Conservation (phyloP, 768 basidiomycete species). For the Floccularia luteovirens region DNA sequence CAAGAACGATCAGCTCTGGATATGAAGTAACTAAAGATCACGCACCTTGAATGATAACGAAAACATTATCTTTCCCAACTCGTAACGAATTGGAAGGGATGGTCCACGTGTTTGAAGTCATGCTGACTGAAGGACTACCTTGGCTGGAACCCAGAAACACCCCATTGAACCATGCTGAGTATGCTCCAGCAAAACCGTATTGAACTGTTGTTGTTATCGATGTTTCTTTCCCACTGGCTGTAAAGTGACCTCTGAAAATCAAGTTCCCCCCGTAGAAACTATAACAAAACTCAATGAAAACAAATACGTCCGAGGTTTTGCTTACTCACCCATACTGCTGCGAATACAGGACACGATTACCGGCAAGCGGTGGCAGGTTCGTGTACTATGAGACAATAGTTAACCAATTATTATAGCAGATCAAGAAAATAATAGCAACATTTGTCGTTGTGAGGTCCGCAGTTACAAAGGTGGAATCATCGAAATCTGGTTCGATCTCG, state of each 20-base stretch:
- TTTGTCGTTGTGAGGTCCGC: constrained; percentile 38
- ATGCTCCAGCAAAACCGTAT: constrained; percentile 43
- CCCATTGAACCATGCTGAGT: constrained; percentile 43
- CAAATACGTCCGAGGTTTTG: background rate
- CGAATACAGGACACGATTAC: constrained; percentile 36
- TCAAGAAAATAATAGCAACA: constrained; percentile 14
- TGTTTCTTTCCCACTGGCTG: constrained; percentile 37
- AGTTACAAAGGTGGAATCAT: constrained; percentile 38
- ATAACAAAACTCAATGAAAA: background rate
- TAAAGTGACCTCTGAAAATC: constrained; percentile 48
- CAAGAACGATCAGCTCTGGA: background rate
- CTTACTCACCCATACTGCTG: constrained; percentile 40
- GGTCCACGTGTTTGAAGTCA: constrained; percentile 33
- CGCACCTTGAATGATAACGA: constrained; percentile 27
- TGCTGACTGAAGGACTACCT: constrained; percentile 32
- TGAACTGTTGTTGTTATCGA: constrained; percentile 37
- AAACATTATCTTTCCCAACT: constrained; percentile 31
- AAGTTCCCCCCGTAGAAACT: constrained; percentile 47
- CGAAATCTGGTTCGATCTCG: constrained; percentile 35
- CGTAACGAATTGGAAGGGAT: constrained; percentile 26
- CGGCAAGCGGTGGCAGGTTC: constrained; percentile 36
- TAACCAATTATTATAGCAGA: background rate
- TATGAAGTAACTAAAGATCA: background rate
- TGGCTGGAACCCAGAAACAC: constrained; percentile 41
- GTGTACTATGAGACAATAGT: constrained; percentile 32